Base-by-base conservation (phyloP, 164 flowering plant species). In the Liquidambar formosana region DNA sequence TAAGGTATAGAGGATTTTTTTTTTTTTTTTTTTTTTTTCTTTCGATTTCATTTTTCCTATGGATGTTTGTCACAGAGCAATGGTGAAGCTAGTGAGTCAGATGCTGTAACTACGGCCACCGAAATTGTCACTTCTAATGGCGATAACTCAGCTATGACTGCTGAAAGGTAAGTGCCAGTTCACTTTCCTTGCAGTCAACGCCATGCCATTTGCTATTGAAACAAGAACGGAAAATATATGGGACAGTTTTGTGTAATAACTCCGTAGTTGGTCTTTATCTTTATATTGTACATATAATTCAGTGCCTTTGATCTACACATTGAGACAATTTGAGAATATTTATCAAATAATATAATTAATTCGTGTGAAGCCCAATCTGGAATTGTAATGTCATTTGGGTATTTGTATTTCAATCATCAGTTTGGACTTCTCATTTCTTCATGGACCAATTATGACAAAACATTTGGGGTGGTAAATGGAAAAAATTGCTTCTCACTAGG, bases 41-140 rank as follows among this genome's bases (percentile, higher is more conserved):
- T 38, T 68, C 9, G 11, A 8, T 64, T 51, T 11, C 45, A 18
- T 11, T 4, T 19, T 49, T 13, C 52, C 27, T 45, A 52, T 38
- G 61, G 23, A 21, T 64, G 44, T 41, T 27, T 27, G 14, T 61
- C n/a, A 45, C 74, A 81, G 84, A 71, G 63, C 61, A 71, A 71
- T 18, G 71, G 75, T 28, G 75, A 78, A 54, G 75, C 70, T 45
- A 69, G 66, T 41, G 65, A 66, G 6, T 66, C 65, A 9, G 71
- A 67, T 54, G 69, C 68, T 25, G 27, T 64, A 54, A 66, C 21
- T 23, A 16, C 23, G 8, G 48, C 61, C 9, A 25, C 54, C 25
- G 66, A 53, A 15, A 21, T 67, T 4, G 53, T 63, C n/a, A 21
- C 67, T 18, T 51, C 67, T 15, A 61, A 64, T 41, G 77, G 71